Base-by-base conservation (phyloP, 2,329 filamentous ascomycete species). In the Aureobasidium sp. region DNA sequence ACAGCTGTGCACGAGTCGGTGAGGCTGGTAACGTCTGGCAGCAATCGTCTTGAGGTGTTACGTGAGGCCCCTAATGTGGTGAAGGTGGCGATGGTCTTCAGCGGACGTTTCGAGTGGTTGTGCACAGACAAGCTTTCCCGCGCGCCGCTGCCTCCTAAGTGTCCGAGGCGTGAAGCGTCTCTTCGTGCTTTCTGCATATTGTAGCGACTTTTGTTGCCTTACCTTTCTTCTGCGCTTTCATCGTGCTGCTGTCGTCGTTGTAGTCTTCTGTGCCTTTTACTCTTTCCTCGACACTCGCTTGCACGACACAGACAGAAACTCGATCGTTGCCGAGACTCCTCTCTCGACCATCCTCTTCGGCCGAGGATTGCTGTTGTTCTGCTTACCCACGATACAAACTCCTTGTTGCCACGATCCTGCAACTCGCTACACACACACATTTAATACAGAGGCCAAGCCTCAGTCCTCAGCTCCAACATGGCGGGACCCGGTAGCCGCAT, bases 401-500 rank as follows among this genome's bases (percentile, higher is more conserved):
- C 29, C n/a, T 36, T 15, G 11, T 57, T 57, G 53, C 53, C 53
- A 57, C 53, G 3, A 7, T n/a, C 12, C 17, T 14, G 36, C 4
- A 39, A 57, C n/a, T 57, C 53, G 41, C n/a, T 45, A 34, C 53
- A 56, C 22, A 39, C 39, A 56, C 39, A 57, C 34, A 22, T 25
- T 9, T 7, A 22, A 48, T 9, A 58, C 25, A 51, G 45, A 60
- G 57, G 57, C 34, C 44, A 12, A 9, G 25, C 57, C 45, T 60
- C 45, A 29, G 25, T 22, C 36, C 45, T 3, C 17, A 31, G 20
- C 9, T 39, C 53, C 60, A 49, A 5, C 37, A 84, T 86, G 81
- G 82, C 83, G 64, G 67, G 66, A 57, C 66, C 69, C 68, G 70
- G 75, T 68, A 84, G 82, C 67, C 83, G 84, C 68, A 82, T 82